Evolutionary conservation across 75 land plant species (phyloP).

Genomic region (Azolla pinnata): DNA sequence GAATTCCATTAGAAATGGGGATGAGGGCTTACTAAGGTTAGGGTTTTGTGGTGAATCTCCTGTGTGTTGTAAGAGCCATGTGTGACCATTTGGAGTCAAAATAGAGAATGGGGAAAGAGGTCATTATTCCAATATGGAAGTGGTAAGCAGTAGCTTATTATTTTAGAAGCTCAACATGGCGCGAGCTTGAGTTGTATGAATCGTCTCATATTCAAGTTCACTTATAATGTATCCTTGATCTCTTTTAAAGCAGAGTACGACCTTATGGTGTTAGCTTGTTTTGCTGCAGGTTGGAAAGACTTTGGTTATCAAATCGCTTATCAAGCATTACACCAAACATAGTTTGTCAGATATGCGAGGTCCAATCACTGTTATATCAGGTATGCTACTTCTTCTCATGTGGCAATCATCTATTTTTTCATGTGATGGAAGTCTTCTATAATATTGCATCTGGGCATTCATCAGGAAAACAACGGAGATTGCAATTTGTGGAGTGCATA

Average conservation of each 20-base stretch:
- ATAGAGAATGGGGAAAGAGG: too few relatives aligned
- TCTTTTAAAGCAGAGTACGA: not conserved
- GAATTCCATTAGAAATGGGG: too few relatives aligned
- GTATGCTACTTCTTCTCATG: constrained; percentile 19
- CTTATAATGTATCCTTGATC: too few relatives aligned
- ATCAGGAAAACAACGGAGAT: constrained; percentile 75
- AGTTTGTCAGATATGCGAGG: constrained; percentile 82
- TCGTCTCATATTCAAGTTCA: too few relatives aligned
- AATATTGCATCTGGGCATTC: not conserved
- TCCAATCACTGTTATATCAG: constrained; percentile 92
- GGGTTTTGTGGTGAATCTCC: too few relatives aligned
- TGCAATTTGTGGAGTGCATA: constrained; percentile 97
- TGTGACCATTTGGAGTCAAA: too few relatives aligned
- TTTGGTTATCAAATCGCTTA: constrained; percentile 76
- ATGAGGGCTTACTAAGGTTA: too few relatives aligned
- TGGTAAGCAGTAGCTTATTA: too few relatives aligned
- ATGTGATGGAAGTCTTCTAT: not conserved
- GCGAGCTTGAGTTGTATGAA: too few relatives aligned
- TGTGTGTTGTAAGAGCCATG: too few relatives aligned
- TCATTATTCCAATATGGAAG: too few relatives aligned
- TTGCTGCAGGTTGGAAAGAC: constrained; percentile 92
- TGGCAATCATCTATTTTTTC: not conserved
- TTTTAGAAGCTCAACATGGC: too few relatives aligned
- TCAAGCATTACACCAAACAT: constrained; percentile 94
- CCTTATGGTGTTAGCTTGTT: not conserved